These are phyloP conservation scores for Sabuloglossum arenarium DNA, from an alignment of 495 filamentous ascomycete genomes.

Conservation along the genomic window DNA sequence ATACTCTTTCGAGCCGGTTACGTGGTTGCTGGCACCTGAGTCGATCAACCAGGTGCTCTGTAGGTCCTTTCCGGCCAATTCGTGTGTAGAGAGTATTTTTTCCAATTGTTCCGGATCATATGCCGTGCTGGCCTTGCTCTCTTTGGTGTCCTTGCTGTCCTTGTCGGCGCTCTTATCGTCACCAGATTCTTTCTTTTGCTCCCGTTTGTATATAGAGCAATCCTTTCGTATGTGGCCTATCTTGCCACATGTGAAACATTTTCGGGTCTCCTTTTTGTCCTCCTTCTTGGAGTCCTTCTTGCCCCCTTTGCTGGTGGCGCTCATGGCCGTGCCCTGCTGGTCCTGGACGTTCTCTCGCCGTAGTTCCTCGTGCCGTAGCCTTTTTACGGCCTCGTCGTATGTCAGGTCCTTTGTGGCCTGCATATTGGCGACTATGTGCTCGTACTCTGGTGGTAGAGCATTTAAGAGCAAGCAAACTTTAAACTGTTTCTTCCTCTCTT, in stretches of 20 bases:
- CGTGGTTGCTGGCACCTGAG: neutral
- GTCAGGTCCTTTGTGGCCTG: neutral
- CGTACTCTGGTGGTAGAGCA: neutral
- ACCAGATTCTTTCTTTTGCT: neutral
- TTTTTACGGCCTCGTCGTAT: neutral
- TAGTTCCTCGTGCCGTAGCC: neutral
- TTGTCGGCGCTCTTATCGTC: neutral
- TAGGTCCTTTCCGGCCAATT: neutral
- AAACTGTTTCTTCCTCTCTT: neutral
- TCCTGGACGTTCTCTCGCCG: neutral
- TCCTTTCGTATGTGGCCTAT: neutral
- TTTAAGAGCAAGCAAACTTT: neutral
- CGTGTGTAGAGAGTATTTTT: neutral
- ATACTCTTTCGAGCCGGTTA: neutral
- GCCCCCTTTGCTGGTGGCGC: neutral
- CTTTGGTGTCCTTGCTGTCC: neutral
- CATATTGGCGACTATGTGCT: neutral
- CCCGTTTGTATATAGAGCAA: neutral
- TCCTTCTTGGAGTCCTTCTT: neutral
- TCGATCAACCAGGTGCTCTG: neutral
- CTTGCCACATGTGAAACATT: neutral
- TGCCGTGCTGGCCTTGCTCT: neutral
- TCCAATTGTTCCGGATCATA: neutral
- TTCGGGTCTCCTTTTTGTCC: neutral
- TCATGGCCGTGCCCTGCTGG: neutral